A percentile compares a stretch with the other conserved stretches of the same genome.
Evolutionary conservation across 1,284 basidiomycete genomes (phyloP).

Genomic region (Leccinum subrobustum): DNA sequence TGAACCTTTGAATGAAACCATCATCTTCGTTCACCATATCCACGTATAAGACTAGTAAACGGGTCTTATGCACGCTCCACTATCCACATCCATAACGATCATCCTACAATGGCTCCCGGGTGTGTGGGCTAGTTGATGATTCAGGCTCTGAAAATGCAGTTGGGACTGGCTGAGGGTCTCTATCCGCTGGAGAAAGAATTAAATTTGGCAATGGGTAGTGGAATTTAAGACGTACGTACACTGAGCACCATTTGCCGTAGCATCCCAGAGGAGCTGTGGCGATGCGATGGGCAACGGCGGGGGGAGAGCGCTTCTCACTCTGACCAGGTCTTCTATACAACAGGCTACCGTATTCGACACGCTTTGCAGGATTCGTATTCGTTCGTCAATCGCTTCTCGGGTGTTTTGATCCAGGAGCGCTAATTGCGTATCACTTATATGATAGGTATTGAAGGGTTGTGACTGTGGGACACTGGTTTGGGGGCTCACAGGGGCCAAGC

Average conservation of each 20-base stretch:
- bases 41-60: constrained; percentile 3
- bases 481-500: neutral
- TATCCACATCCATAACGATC: neutral
- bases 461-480: neutral
- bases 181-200: constrained; percentile 5
- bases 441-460: constrained; percentile 32
- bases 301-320: constrained; percentile 70
- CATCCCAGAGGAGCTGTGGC: neutral
- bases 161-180: neutral
- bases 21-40: neutral
- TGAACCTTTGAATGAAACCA: constrained; percentile 22
- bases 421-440: constrained; percentile 58
- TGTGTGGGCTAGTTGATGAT: neutral
- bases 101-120: constrained; percentile 4
- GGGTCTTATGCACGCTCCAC: neutral
- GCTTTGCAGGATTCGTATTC: constrained; percentile 71
- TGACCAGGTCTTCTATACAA: constrained; percentile 75
- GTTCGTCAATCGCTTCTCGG: constrained; percentile 79
- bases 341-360: constrained; percentile 68
- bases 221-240: constrained; percentile 15
- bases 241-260: constrained; percentile 5
- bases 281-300: constrained; percentile 15
- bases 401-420: constrained; percentile 60
- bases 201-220: constrained; percentile 4
- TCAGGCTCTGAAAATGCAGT: neutral